Evolutionary conservation across 2,329 filamentous ascomycete genomes (phyloP).

Genomic region (Venturia pyrina): DNA sequence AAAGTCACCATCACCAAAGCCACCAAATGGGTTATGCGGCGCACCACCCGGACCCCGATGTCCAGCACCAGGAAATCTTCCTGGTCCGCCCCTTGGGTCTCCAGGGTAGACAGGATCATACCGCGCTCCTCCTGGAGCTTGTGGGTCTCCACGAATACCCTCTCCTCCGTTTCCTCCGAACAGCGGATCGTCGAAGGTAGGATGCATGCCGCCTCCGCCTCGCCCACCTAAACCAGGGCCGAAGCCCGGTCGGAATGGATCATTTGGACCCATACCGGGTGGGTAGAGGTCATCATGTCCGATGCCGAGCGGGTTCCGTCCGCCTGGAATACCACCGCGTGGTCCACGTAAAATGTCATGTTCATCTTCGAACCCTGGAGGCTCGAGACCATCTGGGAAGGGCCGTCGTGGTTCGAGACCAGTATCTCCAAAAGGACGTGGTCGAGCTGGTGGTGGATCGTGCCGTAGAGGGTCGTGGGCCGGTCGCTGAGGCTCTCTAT

Average conservation of each 20-base stretch:
- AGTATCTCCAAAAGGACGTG: conserved; percentile 57
- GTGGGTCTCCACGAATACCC: conserved; percentile 47
- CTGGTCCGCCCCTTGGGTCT: conserved; percentile 35
- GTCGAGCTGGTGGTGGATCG: conserved; percentile 47
- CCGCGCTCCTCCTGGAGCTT: conserved; percentile 76
- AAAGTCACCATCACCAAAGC: conserved; percentile 51
- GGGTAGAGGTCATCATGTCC: conserved; percentile 86
- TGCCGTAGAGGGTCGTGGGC: conserved; percentile 37
- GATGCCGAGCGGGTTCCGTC: conserved; percentile 53
- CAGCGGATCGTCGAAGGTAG: conserved; percentile 84
- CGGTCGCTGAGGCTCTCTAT: conserved; percentile 27
- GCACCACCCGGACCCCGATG: conserved; percentile 33
- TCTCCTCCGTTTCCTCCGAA: conserved; percentile 51
- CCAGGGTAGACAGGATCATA: conserved; percentile 82
- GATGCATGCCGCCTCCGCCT: conserved; percentile 77
- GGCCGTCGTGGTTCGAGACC: conserved; percentile 49
- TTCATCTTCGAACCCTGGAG: conserved; percentile 89
- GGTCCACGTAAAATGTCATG: conserved; percentile 57
- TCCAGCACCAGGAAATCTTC: conserved; percentile 26
- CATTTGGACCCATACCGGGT: conserved; percentile 71
- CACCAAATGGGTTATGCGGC: conserved; percentile 49
- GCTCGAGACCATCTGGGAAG: conserved; percentile 65
- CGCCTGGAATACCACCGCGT: conserved; percentile 27
- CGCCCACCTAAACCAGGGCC: conserved; percentile 46
- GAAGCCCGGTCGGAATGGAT: conserved; percentile 63